Evolutionary conservation across 768 basidiomycete species (phyloP), one percentile per base, ranked within the genome.

Genomic region (Pisolithus tinctorius): DNA sequence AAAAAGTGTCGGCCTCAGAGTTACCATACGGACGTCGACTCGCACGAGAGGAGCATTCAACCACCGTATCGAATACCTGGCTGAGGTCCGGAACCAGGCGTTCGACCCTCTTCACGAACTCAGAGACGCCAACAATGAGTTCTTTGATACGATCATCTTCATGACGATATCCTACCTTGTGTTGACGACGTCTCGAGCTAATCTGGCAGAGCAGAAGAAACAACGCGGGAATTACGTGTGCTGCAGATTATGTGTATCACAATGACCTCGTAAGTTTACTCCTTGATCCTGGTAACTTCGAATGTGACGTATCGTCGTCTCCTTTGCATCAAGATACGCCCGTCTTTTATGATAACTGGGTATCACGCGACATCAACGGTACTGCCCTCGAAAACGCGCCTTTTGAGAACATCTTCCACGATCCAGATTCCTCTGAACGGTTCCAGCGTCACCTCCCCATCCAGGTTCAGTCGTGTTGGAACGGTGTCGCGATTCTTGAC

Each of bases 211-310:
- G 81, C 61, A 77, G 96, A 47, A 69, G 73, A 50, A 93, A 98
- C 70, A 98, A 96, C 68, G 96, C 96, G 1, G 95, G 94, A 14
- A 95, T 98, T 67, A 98, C 96, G 9, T 98, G 96, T 60, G 96
- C 95, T 0, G 84, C 93, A 1, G 95, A 99, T 66, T 99, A 99
- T 73, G 98, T 99, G 93, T 99, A 89, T 72, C 96, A 99, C 72
- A 83, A 93, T 29, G 93, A 95, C 44, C 88, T 97, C 56, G 87
- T 83, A 58, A 59, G 82, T 77, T 6, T 16, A 43, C 38, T 25
- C 36, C 6, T 17, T 7, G 16, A 14, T 37, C 30, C 4, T 41
- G 23, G 52, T 27, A 2, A 1, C 17, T 11, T 20, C 34, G 11
- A 34, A 14, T 2, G 13, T 26, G 2, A 30, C 16, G 25, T 44